Conservation (phyloP, 345 rosid genomes). For the Citrus maxima region DNA sequence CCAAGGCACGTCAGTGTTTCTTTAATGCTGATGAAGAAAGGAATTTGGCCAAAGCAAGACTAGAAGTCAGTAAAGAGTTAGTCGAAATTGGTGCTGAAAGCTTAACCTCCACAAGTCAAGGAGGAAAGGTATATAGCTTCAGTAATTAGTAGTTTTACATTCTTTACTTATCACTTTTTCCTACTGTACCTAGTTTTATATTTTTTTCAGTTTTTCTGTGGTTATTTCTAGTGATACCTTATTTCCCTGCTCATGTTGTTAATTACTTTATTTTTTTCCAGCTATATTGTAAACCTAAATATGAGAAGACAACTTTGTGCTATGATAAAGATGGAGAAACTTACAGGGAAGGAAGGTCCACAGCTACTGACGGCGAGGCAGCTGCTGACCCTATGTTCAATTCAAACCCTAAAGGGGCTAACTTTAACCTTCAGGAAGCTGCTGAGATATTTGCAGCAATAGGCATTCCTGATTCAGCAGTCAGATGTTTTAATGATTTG, state of each 20-base stretch:
- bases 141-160: background rate
- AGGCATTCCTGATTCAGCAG: no score
- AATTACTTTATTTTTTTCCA: conserved; percentile 10
- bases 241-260: background rate
- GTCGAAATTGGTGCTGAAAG: background rate
- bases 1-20: conserved; percentile 22
- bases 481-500: no score
- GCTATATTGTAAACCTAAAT: conserved; percentile 36
- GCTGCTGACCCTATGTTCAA: conserved; percentile 31
- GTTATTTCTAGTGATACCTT: background rate
- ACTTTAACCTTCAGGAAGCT: background rate
- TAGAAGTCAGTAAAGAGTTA: background rate
- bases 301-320: conserved; percentile 42
- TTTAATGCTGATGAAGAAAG: conserved; percentile 14
- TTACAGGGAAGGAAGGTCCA: conserved; percentile 35
- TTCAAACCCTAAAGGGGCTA: conserved; percentile 34
- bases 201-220: background rate
- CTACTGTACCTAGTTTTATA: background rate
- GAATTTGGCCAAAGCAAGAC: background rate
- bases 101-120: conserved; percentile 17
- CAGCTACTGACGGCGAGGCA: conserved; percentile 36
- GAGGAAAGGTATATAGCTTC: conserved; percentile 39
- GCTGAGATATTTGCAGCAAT: no score
- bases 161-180: background rate
- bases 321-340: conserved; percentile 41